Evolutionary conservation across 1,284 basidiomycete genomes (phyloP), one percentile per base, ranked within the genome.

Genomic region (Sutorius eximius): DNA sequence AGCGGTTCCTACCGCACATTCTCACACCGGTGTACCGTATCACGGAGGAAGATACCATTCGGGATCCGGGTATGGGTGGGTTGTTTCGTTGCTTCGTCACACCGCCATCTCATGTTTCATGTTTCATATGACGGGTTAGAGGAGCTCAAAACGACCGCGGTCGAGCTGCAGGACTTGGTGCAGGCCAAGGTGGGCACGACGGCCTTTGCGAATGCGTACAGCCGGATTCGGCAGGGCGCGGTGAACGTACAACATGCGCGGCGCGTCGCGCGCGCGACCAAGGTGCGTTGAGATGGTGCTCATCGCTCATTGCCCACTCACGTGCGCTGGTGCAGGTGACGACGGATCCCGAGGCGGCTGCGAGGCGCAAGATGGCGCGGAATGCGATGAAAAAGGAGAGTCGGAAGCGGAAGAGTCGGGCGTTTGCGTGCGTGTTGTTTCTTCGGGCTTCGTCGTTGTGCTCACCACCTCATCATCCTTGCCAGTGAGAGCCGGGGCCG

Each of bases 1-100:
- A 87, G 58, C 75, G 72, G 12, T 95, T 91, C 74, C 76, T 97
- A 36, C 79, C 87, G 1, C 93, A 97, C 65, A 87, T 98, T 40
- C 76, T 98, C 24, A 86, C 86, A 5, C 95, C 95, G 0, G 74
- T 96, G 1, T 92, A 96, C 70, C 87, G 95, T 16, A 82, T 98
- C 46, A 77, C 83, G 2, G 94, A 96, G 63, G 93, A 97, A 58
- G 90, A 92, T 58, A 86, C 85, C 4, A 82, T 90, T 18, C 84
- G 84, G 11, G 91, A 94, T 72, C 56, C 78, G 3, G 84, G 87
- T 49, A 87, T 95, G 76, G 87, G 93, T 95, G 63, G 45, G 87
- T 78, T 11, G 8, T 5, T 27, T 4, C 3, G 5, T 27, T 27
- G 24, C 24, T 27, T 27, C 24, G 5, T 27, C 24, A 27, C 24